phyloP scores from a whole-genome alignment of 2,329 filamentous ascomycete species.

The Fusarium sublunatum region DNA sequence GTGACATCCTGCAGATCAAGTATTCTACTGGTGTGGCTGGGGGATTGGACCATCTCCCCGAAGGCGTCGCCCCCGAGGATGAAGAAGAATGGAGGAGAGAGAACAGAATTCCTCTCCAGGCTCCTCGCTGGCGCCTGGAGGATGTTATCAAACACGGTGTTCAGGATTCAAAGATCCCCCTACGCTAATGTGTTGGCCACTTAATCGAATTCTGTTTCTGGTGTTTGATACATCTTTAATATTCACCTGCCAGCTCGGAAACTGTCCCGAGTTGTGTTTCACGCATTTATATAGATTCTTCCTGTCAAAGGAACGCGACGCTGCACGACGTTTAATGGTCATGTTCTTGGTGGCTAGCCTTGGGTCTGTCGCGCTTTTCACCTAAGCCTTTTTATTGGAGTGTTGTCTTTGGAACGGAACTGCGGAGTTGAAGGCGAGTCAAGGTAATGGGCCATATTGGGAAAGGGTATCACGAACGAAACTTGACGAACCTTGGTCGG shows the following conservation, averaged over 20 bases:
- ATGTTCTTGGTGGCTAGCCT: conserved; percentile 23
- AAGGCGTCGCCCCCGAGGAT: conserved; percentile 76
- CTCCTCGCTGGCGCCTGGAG: conserved; percentile 86
- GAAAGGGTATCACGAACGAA: conserved; percentile 41
- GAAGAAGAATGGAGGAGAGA: conserved; percentile 74
- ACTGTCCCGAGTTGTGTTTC: conserved; percentile 36
- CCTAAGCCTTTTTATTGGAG: conserved; percentile 14
- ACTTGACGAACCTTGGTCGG: conserved; percentile 23
- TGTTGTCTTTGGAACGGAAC: conserved; percentile 22
- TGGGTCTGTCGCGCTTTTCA: conserved; percentile 24
- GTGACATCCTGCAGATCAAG: conserved; percentile 92
- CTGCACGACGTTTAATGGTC: conserved; percentile 38
- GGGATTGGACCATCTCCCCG: conserved; percentile 80
- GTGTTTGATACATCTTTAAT: conserved; percentile 43
- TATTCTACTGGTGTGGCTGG: conserved; percentile 97
- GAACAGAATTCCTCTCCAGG: conserved; percentile 73
- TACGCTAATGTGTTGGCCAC: conserved; percentile 64
- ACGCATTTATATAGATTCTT: conserved; percentile 42
- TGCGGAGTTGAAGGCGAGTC: conserved; percentile 41
- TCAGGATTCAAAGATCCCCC: conserved; percentile 77
- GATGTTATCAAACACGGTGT: conserved; percentile 82
- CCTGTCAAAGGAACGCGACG: conserved; percentile 39
- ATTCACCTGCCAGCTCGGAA: conserved; percentile 26
- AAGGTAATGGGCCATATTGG: conserved; percentile 31
- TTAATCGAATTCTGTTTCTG: conserved; percentile 39